phyloP scores from a whole-genome alignment of 1,284 basidiomycete species.

The Ceratobasidium sp. region DNA sequence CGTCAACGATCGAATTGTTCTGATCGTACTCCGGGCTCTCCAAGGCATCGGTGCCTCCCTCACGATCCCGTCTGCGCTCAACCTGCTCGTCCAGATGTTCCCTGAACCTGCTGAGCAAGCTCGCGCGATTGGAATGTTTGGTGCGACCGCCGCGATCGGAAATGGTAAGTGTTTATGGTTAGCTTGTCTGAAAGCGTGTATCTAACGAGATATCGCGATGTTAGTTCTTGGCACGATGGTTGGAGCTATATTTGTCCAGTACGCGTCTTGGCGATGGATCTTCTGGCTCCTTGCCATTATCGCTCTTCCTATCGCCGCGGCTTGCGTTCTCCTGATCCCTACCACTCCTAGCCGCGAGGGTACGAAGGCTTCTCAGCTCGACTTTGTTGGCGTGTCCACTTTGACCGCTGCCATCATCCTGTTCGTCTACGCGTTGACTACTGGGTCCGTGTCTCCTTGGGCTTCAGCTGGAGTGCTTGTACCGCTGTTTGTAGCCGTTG shows the following conservation, averaged over 20 bases:
- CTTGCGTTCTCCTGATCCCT: conserved; percentile 60
- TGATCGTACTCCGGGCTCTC: too few species aligned
- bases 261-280: conserved; percentile 63
- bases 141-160: conserved; percentile 64
- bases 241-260: conserved; percentile 59
- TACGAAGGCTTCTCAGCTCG: conserved; percentile 55
- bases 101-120: conserved; percentile 62
- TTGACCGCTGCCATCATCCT: conserved; percentile 60
- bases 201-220: too few species aligned
- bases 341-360: conserved; percentile 28
- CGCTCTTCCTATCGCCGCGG: conserved; percentile 58
- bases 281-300: conserved; percentile 64
- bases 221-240: conserved; percentile 59
- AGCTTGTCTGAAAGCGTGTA: conserved; percentile 47
- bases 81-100: too few species aligned
- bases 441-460: conserved; percentile 58
- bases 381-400: conserved; percentile 55
- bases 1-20: too few species aligned
- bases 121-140: conserved; percentile 64
- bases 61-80: too few species aligned
- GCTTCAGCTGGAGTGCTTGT: conserved; percentile 60
- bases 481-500: conserved; percentile 62
- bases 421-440: conserved; percentile 62
- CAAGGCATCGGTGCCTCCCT: too few species aligned
- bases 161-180: conserved; percentile 58